A percentile compares a stretch with the other conserved stretches of the same genome.
These are phyloP conservation scores for Polytrichum commune DNA, from an alignment of 225 moss, liverwort and hornwort genomes.

Conservation along the genomic window DNA sequence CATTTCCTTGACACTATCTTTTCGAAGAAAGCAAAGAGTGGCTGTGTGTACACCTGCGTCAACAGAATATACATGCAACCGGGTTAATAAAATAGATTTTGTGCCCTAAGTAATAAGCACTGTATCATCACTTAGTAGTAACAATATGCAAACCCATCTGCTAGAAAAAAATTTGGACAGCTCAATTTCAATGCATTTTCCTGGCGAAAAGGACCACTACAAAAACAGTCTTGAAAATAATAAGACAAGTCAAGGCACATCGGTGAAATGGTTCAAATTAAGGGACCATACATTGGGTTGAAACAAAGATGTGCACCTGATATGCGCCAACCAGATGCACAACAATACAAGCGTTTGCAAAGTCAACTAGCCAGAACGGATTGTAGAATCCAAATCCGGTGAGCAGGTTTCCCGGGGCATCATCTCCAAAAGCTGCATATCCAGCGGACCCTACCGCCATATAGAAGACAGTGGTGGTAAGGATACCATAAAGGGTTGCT, in stretches of 20 bases:
- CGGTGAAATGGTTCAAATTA: no score
- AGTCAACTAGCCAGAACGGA: slow-evolving; percentile 60
- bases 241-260: no score
- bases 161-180: no score
- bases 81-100: no score
- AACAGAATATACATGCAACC: no score
- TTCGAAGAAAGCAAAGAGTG: slow-evolving; percentile 66
- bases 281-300: no score
- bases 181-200: no score
- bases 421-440: slow-evolving; percentile 69
- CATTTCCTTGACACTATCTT: slow-evolving; percentile 31
- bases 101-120: no score
- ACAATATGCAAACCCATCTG: no score
- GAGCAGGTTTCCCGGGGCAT: slow-evolving; percentile 65
- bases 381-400: slow-evolving; percentile 73
- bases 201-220: no score
- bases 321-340: slow-evolving; percentile 72
- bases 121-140: no score
- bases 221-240: no score
- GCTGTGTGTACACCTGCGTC: slow-evolving; percentile 67
- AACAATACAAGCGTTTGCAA: slow-evolving; percentile 69
- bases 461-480: slow-evolving; percentile 65
- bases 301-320: slow-evolving; percentile 34
- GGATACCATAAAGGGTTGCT: slow-evolving; percentile 49
- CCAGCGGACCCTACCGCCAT: slow-evolving; percentile 71